Evolutionary conservation across 371 early-diverging fungal genomes (phyloP).

Genomic region (Mortierella sp.): DNA sequence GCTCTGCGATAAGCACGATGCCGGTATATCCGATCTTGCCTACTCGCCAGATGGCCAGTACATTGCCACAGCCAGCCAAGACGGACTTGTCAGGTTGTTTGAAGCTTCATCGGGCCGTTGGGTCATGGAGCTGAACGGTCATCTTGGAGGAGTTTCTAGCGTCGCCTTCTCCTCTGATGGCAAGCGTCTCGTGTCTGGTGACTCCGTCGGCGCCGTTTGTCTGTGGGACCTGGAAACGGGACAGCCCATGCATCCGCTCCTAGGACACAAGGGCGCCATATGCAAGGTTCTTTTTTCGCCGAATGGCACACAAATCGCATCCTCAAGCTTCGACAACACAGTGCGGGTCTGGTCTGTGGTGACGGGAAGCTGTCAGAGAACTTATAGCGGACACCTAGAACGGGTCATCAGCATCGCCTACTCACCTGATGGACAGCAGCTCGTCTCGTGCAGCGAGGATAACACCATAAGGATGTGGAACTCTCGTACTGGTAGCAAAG

Average conservation of each 20-base stretch:
- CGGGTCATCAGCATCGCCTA: not conserved
- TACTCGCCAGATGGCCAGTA: not conserved
- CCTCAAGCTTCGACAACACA: not conserved
- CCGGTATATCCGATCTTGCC: not conserved
- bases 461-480: not conserved
- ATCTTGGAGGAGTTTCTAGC: not conserved
- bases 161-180: not conserved
- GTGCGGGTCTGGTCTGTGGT: not conserved
- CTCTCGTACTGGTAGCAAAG: not conserved
- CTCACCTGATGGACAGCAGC: not conserved
- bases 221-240: not conserved
- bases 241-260: not conserved
- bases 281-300: not conserved
- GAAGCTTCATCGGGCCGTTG: not conserved
- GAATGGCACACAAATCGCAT: not conserved
- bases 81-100: not conserved
- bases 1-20: not conserved
- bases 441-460: not conserved
- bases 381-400: not conserved
- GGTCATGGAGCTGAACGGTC: not conserved
- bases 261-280: not conserved
- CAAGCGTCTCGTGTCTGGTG: not conserved
- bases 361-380: not conserved
- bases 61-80: not conserved
- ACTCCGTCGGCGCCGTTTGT: not conserved